Conservation (phyloP, 2,329 filamentous ascomycete genomes). For the Neopestalotiopsis rosae region DNA sequence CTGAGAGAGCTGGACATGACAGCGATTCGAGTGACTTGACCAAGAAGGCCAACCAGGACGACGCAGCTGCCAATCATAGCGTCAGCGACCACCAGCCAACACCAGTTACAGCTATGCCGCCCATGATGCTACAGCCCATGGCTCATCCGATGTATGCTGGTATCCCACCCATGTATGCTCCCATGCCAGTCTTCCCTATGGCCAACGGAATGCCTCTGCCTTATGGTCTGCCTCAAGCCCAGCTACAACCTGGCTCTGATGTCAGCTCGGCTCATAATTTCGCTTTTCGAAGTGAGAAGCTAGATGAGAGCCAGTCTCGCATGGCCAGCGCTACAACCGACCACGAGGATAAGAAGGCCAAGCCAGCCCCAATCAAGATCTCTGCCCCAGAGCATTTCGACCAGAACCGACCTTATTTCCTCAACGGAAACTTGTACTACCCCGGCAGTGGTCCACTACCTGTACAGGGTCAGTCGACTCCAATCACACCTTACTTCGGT, state of each 20-base stretch:
- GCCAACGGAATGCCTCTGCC: conserved; percentile 26
- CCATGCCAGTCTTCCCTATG: conserved; percentile 34
- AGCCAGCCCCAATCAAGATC: conserved; percentile 38
- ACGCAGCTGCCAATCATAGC: conserved; percentile 9
- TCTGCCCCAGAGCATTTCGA: conserved; percentile 53
- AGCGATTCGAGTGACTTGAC: conserved; percentile 27
- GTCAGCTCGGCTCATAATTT: conserved; percentile 21
- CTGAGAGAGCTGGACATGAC: conserved; percentile 41
- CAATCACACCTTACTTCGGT: conserved; percentile 29
- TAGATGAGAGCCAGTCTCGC: conserved; percentile 12
- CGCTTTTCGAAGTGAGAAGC: conserved; percentile 22
- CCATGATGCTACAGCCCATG: conserved; percentile 25
- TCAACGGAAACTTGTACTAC: conserved; percentile 51
- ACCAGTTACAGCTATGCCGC: background rate
- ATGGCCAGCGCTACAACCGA: conserved; percentile 27
- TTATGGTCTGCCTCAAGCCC: conserved; percentile 15
- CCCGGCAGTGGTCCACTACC: conserved; percentile 31
- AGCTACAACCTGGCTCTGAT: conserved; percentile 8
- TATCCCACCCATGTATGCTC: conserved; percentile 29
- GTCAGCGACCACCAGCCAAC: conserved; percentile 15
- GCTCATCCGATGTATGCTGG: conserved; percentile 25
- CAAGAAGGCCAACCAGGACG: conserved; percentile 26
- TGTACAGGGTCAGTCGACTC: conserved; percentile 22
- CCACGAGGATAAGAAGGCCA: conserved; percentile 35
- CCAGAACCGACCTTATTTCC: conserved; percentile 48